Percentiles rank a stretch among this genome's conserved stretches.
phyloP scores from a whole-genome alignment of 2,329 filamentous ascomycete species.

The Pestalotiopsis sp. region DNA sequence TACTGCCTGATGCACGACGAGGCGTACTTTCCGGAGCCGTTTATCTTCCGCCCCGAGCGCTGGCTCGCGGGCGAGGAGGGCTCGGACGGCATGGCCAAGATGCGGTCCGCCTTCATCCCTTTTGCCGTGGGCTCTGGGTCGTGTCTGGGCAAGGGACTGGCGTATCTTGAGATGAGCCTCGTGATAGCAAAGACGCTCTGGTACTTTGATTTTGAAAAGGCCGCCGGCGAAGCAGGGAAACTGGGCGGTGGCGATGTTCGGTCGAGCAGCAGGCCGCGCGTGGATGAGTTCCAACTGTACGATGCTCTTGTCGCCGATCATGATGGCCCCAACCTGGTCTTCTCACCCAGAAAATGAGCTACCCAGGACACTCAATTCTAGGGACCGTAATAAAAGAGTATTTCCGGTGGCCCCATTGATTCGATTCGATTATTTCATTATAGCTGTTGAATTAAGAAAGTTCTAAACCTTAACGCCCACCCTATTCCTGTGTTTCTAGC shows the following conservation, averaged over 20 bases:
- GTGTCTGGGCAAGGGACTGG: constrained; percentile 35
- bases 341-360: neutral
- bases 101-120: constrained; percentile 24
- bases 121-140: constrained; percentile 37
- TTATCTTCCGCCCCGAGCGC: neutral
- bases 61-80: neutral
- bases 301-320: neutral
- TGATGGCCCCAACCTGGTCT: constrained; percentile 4
- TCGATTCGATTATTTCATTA: too few species aligned
- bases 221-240: neutral
- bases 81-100: neutral
- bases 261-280: neutral
- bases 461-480: too few species aligned
- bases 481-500: too few species aligned
- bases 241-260: neutral
- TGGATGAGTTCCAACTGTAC: neutral
- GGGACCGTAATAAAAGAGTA: too few species aligned
- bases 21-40: neutral
- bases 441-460: too few species aligned
- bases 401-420: too few species aligned
- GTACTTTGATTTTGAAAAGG: constrained; percentile 19
- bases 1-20: neutral
- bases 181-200: constrained; percentile 22
- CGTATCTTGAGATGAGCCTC: constrained; percentile 22
- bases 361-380: neutral